Conservation (phyloP, 2,329 filamentous ascomycete genomes). For the Phialocephala subalpina region DNA sequence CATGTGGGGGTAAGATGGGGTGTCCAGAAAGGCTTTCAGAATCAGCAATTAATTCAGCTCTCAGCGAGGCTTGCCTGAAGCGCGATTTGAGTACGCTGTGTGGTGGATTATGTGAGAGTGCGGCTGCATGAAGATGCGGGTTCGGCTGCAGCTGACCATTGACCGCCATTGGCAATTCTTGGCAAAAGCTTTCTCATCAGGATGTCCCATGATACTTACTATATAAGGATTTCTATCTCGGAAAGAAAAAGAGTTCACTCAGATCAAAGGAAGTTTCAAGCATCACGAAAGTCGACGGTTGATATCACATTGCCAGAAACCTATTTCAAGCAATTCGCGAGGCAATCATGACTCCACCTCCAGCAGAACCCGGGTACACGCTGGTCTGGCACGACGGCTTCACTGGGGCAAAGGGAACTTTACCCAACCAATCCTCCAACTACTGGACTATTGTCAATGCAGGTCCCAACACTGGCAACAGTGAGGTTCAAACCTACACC, state of each 20-base stretch:
- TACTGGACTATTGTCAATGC: background rate
- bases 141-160: constrained; percentile 5
- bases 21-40: background rate
- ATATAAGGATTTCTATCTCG: background rate
- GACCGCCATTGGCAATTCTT: background rate
- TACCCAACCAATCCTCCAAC: background rate
- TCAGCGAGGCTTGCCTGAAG: background rate
- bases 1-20: background rate
- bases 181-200: background rate
- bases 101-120: constrained; percentile 2
- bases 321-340: background rate
- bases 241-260: background rate
- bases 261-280: background rate
- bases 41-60: background rate
- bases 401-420: background rate
- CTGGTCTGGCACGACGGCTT: constrained; percentile 6
- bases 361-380: background rate
- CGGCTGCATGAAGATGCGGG: constrained; percentile 2
- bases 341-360: background rate
- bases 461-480: constrained; percentile 3
- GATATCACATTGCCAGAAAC: background rate
- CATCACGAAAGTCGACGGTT: background rate
- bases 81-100: background rate
- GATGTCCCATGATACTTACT: background rate
- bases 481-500: constrained; percentile 3